phyloP scores from a whole-genome alignment of 2,329 filamentous ascomycete genomes.

The Aspergillus oerlinghausenensis region DNA sequence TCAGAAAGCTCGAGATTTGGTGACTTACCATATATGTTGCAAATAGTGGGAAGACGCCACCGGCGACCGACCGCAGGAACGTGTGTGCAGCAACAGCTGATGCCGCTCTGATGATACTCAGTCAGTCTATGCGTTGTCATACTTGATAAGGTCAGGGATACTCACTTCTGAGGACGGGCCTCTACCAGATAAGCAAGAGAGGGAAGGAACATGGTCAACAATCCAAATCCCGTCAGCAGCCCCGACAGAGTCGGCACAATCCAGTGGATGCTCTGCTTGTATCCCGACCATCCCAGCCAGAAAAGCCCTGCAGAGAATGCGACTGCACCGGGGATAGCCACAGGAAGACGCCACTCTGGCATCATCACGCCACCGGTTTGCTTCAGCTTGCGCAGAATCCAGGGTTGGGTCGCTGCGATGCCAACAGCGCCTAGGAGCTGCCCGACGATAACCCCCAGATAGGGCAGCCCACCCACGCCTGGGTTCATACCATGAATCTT shows the following conservation, averaged over 20 bases:
- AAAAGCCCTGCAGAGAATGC: conserved; percentile 43
- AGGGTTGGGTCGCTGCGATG: conserved; percentile 38
- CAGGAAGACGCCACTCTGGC: conserved; percentile 43
- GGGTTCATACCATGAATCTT: conserved; percentile 35
- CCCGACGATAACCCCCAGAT: conserved; percentile 42
- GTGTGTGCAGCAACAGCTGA: conserved; percentile 49
- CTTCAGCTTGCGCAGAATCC: conserved; percentile 34
- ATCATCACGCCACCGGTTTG: conserved; percentile 29
- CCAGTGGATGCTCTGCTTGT: conserved; percentile 34
- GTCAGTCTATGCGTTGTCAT: neutral
- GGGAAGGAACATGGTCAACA: conserved; percentile 46
- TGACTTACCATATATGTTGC: conserved; percentile 13
- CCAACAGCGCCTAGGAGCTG: conserved; percentile 37
- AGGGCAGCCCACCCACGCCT: conserved; percentile 42
- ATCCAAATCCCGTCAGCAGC: conserved; percentile 44
- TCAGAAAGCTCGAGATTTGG: neutral
- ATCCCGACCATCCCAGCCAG: conserved; percentile 41
- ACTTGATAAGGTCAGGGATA: neutral
- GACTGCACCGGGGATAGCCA: conserved; percentile 44
- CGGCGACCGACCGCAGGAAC: conserved; percentile 42
- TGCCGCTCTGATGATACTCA: conserved; percentile 36
- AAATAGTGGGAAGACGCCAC: conserved; percentile 34
- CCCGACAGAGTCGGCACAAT: conserved; percentile 38
- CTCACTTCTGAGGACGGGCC: conserved; percentile 16
- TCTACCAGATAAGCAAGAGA: conserved; percentile 45